These are phyloP conservation scores for Globisporangium parvum DNA, from an alignment of 352 stramenopile genomes.

Conservation along the genomic window DNA sequence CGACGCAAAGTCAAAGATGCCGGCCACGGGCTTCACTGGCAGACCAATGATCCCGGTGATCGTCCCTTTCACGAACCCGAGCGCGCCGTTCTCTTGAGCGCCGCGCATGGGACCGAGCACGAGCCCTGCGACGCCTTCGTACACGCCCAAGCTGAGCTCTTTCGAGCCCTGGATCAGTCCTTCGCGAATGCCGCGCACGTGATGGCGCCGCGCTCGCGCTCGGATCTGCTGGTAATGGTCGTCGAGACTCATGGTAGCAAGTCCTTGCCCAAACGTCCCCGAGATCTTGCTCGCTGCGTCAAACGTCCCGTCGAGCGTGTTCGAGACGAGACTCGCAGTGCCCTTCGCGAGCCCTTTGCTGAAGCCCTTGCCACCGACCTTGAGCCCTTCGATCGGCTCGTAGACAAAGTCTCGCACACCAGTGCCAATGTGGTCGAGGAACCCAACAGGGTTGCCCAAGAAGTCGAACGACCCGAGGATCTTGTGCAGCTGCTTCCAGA, in stretches of 20 bases:
- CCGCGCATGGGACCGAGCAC: conserved; percentile 81
- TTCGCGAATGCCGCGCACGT: conserved; percentile 75
- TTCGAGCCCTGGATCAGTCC: conserved; percentile 80
- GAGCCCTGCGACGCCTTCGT: conserved; percentile 78
- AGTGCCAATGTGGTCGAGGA: conserved; percentile 93
- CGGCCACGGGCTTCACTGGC: conserved; percentile 80
- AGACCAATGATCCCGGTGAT: conserved; percentile 86
- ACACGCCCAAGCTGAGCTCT: conserved; percentile 78
- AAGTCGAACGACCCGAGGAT: conserved; percentile 88
- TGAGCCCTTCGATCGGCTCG: conserved; percentile 91
- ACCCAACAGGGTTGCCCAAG: conserved; percentile 80
- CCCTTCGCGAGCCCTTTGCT: conserved; percentile 83
- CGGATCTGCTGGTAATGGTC: conserved; percentile 86
- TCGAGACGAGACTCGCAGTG: conserved; percentile 81
- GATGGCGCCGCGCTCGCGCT: conserved; percentile 62
- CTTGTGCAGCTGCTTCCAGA: conserved; percentile 89
- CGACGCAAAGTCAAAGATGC: conserved; percentile 89
- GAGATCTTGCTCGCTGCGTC: conserved; percentile 87
- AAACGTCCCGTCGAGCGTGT: conserved; percentile 84
- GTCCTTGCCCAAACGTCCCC: conserved; percentile 81
- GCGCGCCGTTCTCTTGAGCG: conserved; percentile 65
- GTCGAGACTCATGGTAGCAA: conserved; percentile 82
- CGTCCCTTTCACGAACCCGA: conserved; percentile 82
- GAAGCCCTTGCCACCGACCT: conserved; percentile 83
- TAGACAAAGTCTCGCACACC: conserved; percentile 96